These are phyloP conservation scores for Lasiosphaeriaceae sp. DNA, from an alignment of 495 filamentous ascomycete genomes.

Conservation along the genomic window DNA sequence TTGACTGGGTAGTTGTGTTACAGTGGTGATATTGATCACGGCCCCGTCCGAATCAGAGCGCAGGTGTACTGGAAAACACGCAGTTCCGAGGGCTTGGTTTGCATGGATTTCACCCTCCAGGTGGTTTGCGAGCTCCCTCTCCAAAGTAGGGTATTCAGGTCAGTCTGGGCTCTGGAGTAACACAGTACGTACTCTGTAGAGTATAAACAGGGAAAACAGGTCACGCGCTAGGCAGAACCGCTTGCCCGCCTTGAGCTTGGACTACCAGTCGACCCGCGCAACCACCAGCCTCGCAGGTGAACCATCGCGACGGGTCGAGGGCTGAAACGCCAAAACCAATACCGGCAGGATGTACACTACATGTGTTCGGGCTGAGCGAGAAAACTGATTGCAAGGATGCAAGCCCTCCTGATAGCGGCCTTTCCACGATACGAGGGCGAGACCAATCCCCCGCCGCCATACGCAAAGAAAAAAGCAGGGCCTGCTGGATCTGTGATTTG, in stretches of 20 bases:
- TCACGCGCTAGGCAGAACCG: neutral
- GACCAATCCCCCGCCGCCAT: too few species aligned
- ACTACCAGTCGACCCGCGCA: neutral
- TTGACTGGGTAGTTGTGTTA: neutral
- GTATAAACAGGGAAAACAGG: neutral
- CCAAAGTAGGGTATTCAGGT: neutral
- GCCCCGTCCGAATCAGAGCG: neutral
- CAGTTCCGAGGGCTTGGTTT: neutral
- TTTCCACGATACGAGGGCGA: too few species aligned
- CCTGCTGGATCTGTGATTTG: too few species aligned
- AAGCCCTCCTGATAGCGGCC: too few species aligned
- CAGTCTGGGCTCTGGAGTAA: too few species aligned
- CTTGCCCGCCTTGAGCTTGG: neutral
- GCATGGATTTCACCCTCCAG: neutral
- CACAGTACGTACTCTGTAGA: neutral
- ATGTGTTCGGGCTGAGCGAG: neutral
- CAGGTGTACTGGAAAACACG: neutral
- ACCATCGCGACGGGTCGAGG: slow-evolving; percentile 2
- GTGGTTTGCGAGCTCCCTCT: neutral
- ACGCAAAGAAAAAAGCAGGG: too few species aligned
- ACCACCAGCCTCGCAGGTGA: neutral
- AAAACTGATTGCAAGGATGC: neutral
- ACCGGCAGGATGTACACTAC: neutral
- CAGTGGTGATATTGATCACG: neutral
- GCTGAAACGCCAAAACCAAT: slow-evolving; percentile 5